Base-by-base conservation (phyloP, 2,329 filamentous ascomycete genomes). In the Ploettnerulaceae sp. region DNA sequence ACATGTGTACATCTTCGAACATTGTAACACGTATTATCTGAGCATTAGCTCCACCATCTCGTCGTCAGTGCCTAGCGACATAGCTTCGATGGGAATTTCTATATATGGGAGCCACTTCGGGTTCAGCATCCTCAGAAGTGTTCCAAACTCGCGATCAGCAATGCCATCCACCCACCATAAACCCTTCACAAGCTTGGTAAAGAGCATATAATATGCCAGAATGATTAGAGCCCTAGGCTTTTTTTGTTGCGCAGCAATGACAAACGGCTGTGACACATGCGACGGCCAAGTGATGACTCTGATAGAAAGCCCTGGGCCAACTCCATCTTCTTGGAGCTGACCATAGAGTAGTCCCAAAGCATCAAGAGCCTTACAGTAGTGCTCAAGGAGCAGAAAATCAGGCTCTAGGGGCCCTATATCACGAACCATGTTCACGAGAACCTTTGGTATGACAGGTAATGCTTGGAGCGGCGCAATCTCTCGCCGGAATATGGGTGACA, bases 271-370 rank as follows among this genome's bases (percentile, higher is more conserved):
- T 2, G 46, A 32, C 2, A 47, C 18, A n/a, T 49, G 56, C 4
- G 57, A 57, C 8, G 52, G 54, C 55, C 57, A 62, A 1, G 55
- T 51, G 7, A 61, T 38, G 2, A 61, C 48, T 32, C 61, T 47
- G 22, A 61, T 49, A 6, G 35, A 57, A 3, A 62, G 44, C 4
- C 44, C 51, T 14, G 41, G 28, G 1, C 42, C 32, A 12, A 55
- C 39, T 14, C 59, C 60, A 39, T 58, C 57, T 37, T 58, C 51
- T 21, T 48, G 45, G 4, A 63, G 47, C 32, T 52, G 53, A n/a
- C 55, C 60, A 46, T 61, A 63, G 4, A 63, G 48, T 2, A 51
- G 42, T 2, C 57, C 58, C 5, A 63, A 20, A 28, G 46, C 47
- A 47, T 63, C 58, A 1, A 63, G 45, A 7, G 52, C 46, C 17